Percentiles rank a stretch among this genome's conserved stretches.
Conservation (phyloP, 495 filamentous ascomycete genomes). For the Lasiosphaeriaceae sp. region DNA sequence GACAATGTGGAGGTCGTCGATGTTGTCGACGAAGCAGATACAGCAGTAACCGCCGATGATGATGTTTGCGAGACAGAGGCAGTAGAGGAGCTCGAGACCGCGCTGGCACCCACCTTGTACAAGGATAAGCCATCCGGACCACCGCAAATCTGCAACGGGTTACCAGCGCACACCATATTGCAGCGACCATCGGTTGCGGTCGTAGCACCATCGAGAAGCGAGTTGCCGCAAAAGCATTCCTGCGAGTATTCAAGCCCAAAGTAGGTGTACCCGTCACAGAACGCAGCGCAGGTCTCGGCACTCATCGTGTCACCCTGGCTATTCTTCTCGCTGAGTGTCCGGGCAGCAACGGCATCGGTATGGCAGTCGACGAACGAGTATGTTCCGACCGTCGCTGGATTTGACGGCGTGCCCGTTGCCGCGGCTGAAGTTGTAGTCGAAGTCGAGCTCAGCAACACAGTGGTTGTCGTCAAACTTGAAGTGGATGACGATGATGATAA, state of each 20-base stretch:
- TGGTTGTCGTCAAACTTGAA: slow-evolving; percentile 23
- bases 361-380: slow-evolving; percentile 31
- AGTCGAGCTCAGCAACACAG: background rate
- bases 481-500: slow-evolving; percentile 7
- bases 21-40: background rate
- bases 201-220: slow-evolving; percentile 23
- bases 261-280: slow-evolving; percentile 26
- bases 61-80: background rate
- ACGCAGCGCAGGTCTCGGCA: slow-evolving; percentile 25
- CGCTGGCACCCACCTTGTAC: slow-evolving; percentile 25
- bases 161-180: slow-evolving; percentile 28
- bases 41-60: background rate
- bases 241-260: slow-evolving; percentile 32
- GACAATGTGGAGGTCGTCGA: too few species aligned
- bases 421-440: slow-evolving; percentile 2
- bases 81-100: background rate
- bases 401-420: slow-evolving; percentile 15
- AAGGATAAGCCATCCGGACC: slow-evolving; percentile 26
- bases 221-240: slow-evolving; percentile 39
- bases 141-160: slow-evolving; percentile 22
- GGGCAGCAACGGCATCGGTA: slow-evolving; percentile 24
- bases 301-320: slow-evolving; percentile 23
- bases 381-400: slow-evolving; percentile 19
- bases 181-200: slow-evolving; percentile 25
- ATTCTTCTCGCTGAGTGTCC: slow-evolving; percentile 14